Percentiles rank a stretch among this genome's conserved stretches.
These are phyloP conservation scores for Coemansia sp. DNA, from an alignment of 192 early-diverging fungal genomes.

Conservation along the genomic window DNA sequence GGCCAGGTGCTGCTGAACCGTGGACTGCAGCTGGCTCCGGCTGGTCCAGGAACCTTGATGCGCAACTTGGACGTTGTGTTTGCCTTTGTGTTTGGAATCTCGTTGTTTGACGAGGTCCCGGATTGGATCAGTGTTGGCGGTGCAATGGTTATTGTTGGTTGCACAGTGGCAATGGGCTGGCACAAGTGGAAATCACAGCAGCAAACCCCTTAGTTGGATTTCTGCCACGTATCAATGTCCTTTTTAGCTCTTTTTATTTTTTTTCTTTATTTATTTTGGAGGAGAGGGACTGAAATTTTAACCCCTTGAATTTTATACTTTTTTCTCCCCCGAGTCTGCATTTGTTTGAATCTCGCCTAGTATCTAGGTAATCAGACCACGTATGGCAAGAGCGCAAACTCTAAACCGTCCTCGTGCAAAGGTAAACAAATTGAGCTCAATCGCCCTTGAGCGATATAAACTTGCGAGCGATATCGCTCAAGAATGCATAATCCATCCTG, in stretches of 20 bases:
- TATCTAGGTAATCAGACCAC: too few relatives aligned
- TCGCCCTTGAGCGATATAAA: not conserved
- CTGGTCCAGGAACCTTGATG: conserved; percentile 75
- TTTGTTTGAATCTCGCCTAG: too few relatives aligned
- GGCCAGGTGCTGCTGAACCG: conserved; percentile 74
- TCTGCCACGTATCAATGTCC: not conserved
- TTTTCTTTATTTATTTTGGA: conserved; percentile 1
- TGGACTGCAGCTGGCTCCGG: conserved; percentile 70
- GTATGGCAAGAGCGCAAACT: conserved; percentile 2
- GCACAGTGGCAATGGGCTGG: conserved; percentile 61
- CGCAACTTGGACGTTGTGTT: conserved; percentile 79
- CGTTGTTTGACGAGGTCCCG: conserved; percentile 67
- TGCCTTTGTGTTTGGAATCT: conserved; percentile 71
- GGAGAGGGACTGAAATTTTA: not conserved
- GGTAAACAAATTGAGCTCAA: conserved; percentile 8
- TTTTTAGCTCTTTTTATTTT: not conserved
- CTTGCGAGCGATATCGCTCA: not conserved
- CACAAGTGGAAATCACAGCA: conserved; percentile 55
- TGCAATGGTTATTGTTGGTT: conserved; percentile 60
- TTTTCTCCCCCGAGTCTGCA: not conserved
- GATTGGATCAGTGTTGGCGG: conserved; percentile 57
- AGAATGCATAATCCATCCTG: too few relatives aligned
- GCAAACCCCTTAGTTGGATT: not conserved
- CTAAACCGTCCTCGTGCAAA: conserved; percentile 2
- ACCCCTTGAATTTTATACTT: not conserved